Conservation (phyloP, 129 eudicot species). For the Erigeron canadensis region DNA sequence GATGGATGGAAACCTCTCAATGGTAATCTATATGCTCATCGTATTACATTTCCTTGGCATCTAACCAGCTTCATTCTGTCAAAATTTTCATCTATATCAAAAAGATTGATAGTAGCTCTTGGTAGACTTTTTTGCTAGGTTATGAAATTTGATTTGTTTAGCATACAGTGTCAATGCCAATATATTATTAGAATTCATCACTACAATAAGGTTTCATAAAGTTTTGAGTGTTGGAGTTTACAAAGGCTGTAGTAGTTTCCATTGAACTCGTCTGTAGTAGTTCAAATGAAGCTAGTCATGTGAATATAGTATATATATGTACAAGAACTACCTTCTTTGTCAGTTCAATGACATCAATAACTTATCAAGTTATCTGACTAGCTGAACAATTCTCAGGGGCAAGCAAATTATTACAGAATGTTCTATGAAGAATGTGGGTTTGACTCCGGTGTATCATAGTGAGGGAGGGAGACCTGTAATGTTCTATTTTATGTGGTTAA, state of each 20-base stretch:
- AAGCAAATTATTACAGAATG: background rate
- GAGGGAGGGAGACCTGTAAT: background rate
- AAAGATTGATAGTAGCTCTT: slow-evolving; percentile 1
- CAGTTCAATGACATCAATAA: background rate
- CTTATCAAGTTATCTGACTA: background rate
- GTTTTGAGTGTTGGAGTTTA: background rate
- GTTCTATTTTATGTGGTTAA: too few species aligned
- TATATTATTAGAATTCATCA: background rate
- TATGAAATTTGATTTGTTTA: background rate
- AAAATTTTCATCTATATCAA: background rate
- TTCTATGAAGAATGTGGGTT: background rate
- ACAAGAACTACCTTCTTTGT: background rate
- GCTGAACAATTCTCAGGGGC: background rate
- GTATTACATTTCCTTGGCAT: too few species aligned
- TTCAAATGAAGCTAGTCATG: background rate
- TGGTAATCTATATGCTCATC: background rate
- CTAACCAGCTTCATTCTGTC: too few species aligned
- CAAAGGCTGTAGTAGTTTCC: background rate
- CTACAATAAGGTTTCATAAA: background rate
- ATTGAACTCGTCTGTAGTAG: too few species aligned
- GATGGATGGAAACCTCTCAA: background rate
- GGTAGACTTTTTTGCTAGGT: background rate
- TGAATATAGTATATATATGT: background rate
- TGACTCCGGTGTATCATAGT: background rate
- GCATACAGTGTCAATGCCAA: background rate